Evolutionary conservation across 495 filamentous ascomycete species (phyloP).

Genomic region (Recurvomyces mirabilis): DNA sequence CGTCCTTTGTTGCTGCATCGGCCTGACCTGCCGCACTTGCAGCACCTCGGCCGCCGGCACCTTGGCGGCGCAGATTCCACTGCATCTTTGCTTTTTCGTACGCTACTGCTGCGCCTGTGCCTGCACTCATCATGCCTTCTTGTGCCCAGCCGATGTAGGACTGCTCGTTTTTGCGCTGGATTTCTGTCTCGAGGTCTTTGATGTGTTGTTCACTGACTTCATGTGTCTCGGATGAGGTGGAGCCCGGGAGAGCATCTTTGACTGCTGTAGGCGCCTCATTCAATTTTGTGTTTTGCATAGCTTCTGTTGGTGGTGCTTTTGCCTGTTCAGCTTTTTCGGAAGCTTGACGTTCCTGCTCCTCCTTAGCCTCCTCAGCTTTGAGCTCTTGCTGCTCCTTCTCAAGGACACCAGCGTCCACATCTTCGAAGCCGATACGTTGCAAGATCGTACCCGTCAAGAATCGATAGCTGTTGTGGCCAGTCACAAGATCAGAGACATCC

Average conservation of each 20-base stretch:
- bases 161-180: slow-evolving; percentile 29
- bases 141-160: slow-evolving; percentile 24
- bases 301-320: slow-evolving; percentile 14
- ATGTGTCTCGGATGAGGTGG: slow-evolving; percentile 6
- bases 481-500: slow-evolving; percentile 59
- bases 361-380: slow-evolving; percentile 45
- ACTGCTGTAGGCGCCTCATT: not conserved
- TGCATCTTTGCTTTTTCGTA: slow-evolving; percentile 19
- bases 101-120: slow-evolving; percentile 7
- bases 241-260: not conserved
- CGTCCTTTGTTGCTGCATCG: too few relatives aligned
- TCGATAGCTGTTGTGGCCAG: slow-evolving; percentile 62
- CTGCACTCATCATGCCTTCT: slow-evolving; percentile 12
- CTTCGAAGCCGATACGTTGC: slow-evolving; percentile 54
- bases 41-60: not conserved
- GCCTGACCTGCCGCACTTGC: not conserved
- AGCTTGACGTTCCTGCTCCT: slow-evolving; percentile 42
- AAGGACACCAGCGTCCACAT: slow-evolving; percentile 45
- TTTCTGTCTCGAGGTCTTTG: slow-evolving; percentile 27
- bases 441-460: slow-evolving; percentile 59
- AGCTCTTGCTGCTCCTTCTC: slow-evolving; percentile 48
- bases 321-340: slow-evolving; percentile 40
- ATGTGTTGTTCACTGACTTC: slow-evolving; percentile 25
- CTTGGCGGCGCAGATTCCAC: slow-evolving; percentile 3
- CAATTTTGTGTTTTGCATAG: slow-evolving; percentile 28